phyloP scores from a whole-genome alignment of 192 early-diverging fungal genomes.

The Backusella luteola region DNA sequence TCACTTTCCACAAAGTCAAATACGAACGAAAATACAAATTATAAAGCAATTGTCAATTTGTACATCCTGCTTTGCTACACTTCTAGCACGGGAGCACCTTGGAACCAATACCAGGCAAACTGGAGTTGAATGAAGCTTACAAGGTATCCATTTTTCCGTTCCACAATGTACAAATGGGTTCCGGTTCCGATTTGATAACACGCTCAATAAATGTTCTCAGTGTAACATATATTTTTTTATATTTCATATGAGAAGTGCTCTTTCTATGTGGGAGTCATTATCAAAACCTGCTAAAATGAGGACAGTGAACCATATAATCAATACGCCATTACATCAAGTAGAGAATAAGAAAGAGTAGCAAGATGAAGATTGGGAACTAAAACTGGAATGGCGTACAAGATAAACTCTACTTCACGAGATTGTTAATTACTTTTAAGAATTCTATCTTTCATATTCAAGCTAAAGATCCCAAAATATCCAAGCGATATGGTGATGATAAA shows the following conservation, averaged over 20 bases:
- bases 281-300: neutral
- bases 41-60: neutral
- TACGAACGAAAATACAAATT: neutral
- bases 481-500: neutral
- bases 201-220: neutral
- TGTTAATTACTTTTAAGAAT: neutral
- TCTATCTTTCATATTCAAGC: neutral
- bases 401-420: slow-evolving; percentile 7
- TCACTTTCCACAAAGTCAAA: neutral
- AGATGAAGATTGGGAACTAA: neutral
- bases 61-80: neutral
- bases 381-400: slow-evolving; percentile 4
- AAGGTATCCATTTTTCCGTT: neutral
- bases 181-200: slow-evolving; percentile 10
- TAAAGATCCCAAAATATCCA: neutral
- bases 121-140: neutral
- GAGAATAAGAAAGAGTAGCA: neutral
- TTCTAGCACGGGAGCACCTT: neutral
- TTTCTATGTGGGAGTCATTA: neutral
- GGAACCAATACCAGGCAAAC: neutral
- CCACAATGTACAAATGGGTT: neutral
- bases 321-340: neutral
- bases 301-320: neutral
- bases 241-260: neutral
- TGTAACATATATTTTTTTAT: neutral